These are phyloP conservation scores for Solanum lignicaule DNA, from an alignment of 257 asterid species.

Conservation along the genomic window DNA sequence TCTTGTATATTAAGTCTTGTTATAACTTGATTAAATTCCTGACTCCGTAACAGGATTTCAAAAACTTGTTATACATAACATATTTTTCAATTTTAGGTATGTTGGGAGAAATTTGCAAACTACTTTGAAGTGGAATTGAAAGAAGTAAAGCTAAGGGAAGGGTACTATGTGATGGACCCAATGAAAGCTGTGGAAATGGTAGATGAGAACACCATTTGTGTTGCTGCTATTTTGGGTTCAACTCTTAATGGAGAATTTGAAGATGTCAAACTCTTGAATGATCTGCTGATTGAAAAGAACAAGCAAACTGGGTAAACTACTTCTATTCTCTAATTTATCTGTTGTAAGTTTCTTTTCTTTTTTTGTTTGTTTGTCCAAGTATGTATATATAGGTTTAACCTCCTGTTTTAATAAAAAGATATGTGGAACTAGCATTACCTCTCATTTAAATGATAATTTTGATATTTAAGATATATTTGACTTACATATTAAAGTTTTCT, in stretches of 20 bases:
- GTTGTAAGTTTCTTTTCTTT: not conserved
- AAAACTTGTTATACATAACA: not conserved
- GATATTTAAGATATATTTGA: not conserved
- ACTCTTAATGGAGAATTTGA: slow-evolving; percentile 29
- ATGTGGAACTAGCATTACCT: not conserved
- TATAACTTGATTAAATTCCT: not conserved
- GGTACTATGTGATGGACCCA: slow-evolving; percentile 21
- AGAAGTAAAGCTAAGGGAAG: slow-evolving; percentile 18
- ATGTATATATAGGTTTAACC: too few species aligned
- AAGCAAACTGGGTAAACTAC: slow-evolving; percentile 13
- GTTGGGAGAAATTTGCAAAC: slow-evolving; percentile 31
- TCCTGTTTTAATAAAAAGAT: not conserved
- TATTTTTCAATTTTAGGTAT: slow-evolving; percentile 7
- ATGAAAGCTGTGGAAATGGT: slow-evolving; percentile 17
- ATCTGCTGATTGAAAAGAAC: slow-evolving; percentile 16
- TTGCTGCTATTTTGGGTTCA: slow-evolving; percentile 28
- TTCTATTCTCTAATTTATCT: not conserved
- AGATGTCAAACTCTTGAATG: slow-evolving; percentile 25
- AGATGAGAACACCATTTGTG: slow-evolving; percentile 22
- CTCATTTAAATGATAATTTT: not conserved
- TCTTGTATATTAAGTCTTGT: not conserved
- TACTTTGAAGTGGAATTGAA: slow-evolving; percentile 27
- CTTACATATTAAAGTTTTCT: not conserved
- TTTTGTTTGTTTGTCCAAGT: not conserved
- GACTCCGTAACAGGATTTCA: not conserved